Percentiles rank a stretch among this genome's conserved stretches.
phyloP scores from a whole-genome alignment of 2,329 filamentous ascomycete genomes.

The Calonectria pteridis region DNA sequence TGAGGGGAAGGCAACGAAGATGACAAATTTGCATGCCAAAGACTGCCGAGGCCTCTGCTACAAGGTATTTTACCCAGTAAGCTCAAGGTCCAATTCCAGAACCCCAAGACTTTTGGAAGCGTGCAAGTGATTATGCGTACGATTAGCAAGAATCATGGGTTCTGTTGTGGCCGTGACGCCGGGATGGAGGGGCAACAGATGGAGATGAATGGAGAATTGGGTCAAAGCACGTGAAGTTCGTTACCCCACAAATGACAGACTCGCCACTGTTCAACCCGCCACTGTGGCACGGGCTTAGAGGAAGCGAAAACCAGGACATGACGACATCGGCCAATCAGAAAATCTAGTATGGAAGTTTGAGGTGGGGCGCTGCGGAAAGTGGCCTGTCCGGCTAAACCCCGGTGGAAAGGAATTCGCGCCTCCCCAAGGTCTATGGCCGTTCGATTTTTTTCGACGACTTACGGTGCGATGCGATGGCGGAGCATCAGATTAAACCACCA shows the following conservation, averaged over 20 bases:
- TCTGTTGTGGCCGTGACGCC: neutral
- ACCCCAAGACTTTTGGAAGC: neutral
- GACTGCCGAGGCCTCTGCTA: neutral
- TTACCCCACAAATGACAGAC: conserved; percentile 6
- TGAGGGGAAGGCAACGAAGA: conserved; percentile 15
- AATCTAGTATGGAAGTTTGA: conserved; percentile 19
- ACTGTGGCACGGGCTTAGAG: neutral
- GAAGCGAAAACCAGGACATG: neutral
- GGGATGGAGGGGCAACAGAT: neutral
- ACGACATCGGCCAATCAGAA: conserved; percentile 19
- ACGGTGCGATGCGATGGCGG: conserved; percentile 44
- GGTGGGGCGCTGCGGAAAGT: neutral
- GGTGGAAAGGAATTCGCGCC: conserved; percentile 15
- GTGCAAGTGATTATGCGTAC: neutral
- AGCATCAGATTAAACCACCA: conserved; percentile 42
- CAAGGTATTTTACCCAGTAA: neutral
- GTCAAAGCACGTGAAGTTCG: neutral
- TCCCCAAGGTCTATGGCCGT: conserved; percentile 29
- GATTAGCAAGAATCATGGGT: neutral
- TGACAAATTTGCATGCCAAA: neutral
- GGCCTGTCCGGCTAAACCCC: conserved; percentile 36
- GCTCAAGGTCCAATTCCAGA: neutral
- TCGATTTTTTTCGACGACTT: conserved; percentile 44
- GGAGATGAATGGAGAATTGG: neutral
- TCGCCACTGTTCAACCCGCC: conserved; percentile 2